Conservation (phyloP, 768 basidiomycete genomes). For the Rhizopogon sp. region DNA sequence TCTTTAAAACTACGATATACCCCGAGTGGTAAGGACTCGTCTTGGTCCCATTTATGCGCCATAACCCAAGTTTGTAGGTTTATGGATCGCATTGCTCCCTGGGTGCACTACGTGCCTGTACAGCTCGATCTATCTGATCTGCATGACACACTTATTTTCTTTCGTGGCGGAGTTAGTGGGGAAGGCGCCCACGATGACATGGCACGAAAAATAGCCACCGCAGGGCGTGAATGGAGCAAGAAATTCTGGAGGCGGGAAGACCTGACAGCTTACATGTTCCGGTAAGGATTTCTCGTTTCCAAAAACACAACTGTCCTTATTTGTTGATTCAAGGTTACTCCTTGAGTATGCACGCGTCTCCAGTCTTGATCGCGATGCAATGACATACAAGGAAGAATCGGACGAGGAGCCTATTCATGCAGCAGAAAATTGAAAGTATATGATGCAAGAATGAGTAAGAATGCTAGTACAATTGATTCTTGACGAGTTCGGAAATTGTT, state of each 20-base stretch:
- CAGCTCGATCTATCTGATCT: constrained; percentile 53
- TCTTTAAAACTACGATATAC: constrained; percentile 56
- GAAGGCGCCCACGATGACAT: constrained; percentile 57
- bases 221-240: constrained; percentile 54
- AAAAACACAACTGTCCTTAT: not conserved
- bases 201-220: constrained; percentile 49
- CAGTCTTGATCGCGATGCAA: constrained; percentile 39
- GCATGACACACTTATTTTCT: constrained; percentile 69
- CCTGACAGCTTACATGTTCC: constrained; percentile 51
- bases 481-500: too few relatives aligned
- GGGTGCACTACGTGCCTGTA: constrained; percentile 65
- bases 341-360: constrained; percentile 52
- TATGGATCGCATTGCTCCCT: constrained; percentile 47
- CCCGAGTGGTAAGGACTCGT: constrained; percentile 48
- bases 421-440: too few relatives aligned
- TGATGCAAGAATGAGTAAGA: too few relatives aligned
- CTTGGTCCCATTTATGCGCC: not conserved
- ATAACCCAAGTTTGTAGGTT: constrained; percentile 28
- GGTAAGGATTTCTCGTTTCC: constrained; percentile 30
- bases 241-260: constrained; percentile 58
- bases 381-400: constrained; percentile 25
- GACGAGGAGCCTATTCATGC: not conserved
- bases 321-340: constrained; percentile 36
- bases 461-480: too few relatives aligned
- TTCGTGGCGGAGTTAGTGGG: constrained; percentile 59